A percentile compares a stretch with the other conserved stretches of the same genome.
These are phyloP conservation scores for Cinnamomum chago DNA, from an alignment of 164 flowering plant genomes.

Conservation along the genomic window DNA sequence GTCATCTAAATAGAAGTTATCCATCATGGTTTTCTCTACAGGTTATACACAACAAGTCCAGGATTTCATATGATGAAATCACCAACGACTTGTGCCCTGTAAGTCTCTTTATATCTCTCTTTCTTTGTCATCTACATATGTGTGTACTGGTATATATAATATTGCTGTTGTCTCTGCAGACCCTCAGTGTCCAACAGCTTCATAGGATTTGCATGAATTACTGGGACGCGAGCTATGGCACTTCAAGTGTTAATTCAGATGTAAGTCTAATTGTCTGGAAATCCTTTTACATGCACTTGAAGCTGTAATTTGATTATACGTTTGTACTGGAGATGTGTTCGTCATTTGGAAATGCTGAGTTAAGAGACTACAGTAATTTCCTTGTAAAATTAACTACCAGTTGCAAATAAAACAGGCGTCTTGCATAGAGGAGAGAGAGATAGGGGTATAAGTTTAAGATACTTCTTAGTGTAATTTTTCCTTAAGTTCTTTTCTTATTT, in stretches of 20 bases:
- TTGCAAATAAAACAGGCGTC: no score
- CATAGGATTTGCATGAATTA: conserved; percentile 70
- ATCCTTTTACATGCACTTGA: neutral
- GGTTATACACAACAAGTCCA: conserved; percentile 71
- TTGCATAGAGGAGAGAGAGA: no score
- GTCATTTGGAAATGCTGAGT: no score
- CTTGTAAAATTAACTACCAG: no score
- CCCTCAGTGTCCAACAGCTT: conserved; percentile 69
- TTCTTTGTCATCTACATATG: neutral
- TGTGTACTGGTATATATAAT: neutral
- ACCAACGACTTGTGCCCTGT: conserved; percentile 80
- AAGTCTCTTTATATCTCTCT: conserved; percentile 6
- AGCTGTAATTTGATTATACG: no score
- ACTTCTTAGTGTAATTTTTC: no score
- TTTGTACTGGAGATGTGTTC: no score
- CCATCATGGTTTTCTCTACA: conserved; percentile 19
- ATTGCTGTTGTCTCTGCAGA: conserved; percentile 32
- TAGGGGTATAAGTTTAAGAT: no score
- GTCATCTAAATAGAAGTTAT: neutral
- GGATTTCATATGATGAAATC: conserved; percentile 70
- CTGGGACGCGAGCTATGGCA: conserved; percentile 63
- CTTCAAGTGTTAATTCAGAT: conserved; percentile 54
- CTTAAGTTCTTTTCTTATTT: no score
- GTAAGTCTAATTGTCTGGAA: conserved; percentile 29
- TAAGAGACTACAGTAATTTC: no score